phyloP scores from a whole-genome alignment of 768 basidiomycete species.

The Pleurotus citrinopileatus region DNA sequence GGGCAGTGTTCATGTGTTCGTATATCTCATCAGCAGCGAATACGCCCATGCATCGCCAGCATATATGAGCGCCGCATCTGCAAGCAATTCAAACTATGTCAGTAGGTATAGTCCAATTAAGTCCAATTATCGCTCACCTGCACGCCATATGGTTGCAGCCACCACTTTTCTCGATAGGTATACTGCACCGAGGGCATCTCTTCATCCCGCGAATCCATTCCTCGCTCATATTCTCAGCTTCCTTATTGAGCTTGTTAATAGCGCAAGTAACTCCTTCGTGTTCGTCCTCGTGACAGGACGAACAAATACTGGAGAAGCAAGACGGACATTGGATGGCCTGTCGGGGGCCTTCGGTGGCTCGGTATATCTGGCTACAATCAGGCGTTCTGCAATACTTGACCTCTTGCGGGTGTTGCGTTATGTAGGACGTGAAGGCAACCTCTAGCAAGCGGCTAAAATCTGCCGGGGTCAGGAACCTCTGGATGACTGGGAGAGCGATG shows the following conservation, averaged over 20 bases:
- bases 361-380: constrained; percentile 69
- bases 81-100: too few relatives aligned
- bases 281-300: constrained; percentile 43
- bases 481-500: constrained; percentile 54
- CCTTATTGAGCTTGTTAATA: constrained; percentile 27
- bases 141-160: constrained; percentile 59
- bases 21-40: constrained; percentile 28
- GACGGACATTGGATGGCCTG: constrained; percentile 13
- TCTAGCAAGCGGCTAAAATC: constrained; percentile 55
- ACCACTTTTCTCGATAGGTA: constrained; percentile 45
- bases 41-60: constrained; percentile 49
- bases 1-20: constrained; percentile 32
- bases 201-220: constrained; percentile 39
- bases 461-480: constrained; percentile 42
- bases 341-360: constrained; percentile 15
- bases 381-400: constrained; percentile 71
- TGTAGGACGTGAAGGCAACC: constrained; percentile 50
- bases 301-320: constrained; percentile 41
- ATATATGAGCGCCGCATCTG: constrained; percentile 45
- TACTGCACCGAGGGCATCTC: constrained; percentile 43
- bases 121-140: constrained; percentile 19
- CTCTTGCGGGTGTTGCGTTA: constrained; percentile 52
- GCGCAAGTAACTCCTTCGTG: constrained; percentile 54
- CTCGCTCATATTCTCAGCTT: constrained; percentile 33
- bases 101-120: too few relatives aligned